Conservation (phyloP, 2,329 filamentous ascomycete species). For the Colletotrichum spinosum region DNA sequence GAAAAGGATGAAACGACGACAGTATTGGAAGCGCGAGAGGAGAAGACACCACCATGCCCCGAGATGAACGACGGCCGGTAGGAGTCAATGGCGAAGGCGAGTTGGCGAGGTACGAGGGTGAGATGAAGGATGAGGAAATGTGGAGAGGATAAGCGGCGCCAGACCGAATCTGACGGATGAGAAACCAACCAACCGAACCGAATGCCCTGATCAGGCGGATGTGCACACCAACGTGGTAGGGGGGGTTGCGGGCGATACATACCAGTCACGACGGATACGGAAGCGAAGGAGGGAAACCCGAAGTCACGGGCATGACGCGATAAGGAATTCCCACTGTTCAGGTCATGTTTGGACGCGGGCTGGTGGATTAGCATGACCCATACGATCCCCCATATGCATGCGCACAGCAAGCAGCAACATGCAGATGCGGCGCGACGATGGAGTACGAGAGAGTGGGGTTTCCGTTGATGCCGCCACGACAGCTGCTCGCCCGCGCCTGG, state of each 20-base stretch:
- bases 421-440: slow-evolving; percentile 14
- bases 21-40: slow-evolving; percentile 1
- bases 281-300: slow-evolving; percentile 3
- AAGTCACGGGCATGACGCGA: slow-evolving; percentile 23
- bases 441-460: slow-evolving; percentile 3
- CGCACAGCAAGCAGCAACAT: slow-evolving; percentile 17
- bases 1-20: slow-evolving; percentile 8
- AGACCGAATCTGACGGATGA: slow-evolving; percentile 27
- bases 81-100: slow-evolving; percentile 2
- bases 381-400: slow-evolving; percentile 5
- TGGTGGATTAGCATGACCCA: not conserved
- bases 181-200: slow-evolving; percentile 32
- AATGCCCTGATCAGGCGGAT: slow-evolving; percentile 30
- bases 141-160: slow-evolving; percentile 23
- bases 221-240: slow-evolving; percentile 3
- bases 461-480: slow-evolving; percentile 1
- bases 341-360: not conserved
- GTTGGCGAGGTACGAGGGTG: slow-evolving; percentile 9
- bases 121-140: slow-evolving; percentile 26
- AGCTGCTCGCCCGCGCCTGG: not conserved
- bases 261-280: slow-evolving; percentile 15
- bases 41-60: not conserved
- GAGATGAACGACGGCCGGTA: slow-evolving; percentile 5
- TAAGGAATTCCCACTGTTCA: slow-evolving; percentile 24
- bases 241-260: not conserved